Evolutionary conservation across 1,284 basidiomycete genomes (phyloP), one percentile per base, ranked within the genome.

Genomic region (Pyrrhoderma noxium): DNA sequence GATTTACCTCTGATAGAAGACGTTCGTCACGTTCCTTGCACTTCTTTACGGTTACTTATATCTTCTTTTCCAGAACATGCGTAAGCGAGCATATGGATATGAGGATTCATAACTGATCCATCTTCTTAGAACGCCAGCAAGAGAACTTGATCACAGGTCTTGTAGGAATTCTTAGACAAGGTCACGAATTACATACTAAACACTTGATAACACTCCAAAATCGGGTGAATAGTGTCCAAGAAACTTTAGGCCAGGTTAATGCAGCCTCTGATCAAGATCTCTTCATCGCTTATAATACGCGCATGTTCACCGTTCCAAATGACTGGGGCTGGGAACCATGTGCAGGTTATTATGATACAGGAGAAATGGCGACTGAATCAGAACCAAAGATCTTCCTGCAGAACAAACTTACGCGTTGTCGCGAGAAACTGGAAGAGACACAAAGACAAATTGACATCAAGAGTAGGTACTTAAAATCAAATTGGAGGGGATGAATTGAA

Each of bases 291-390:
- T 72, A 83, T 60, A 90, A 90, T 58, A 65, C 79, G 46, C 72
- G 83, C 31, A 70, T 79, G 2, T 90, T 88, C 62, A 70, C 64
- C 31, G 65, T 75, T 11, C 86, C 88, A 16, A 59, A 58, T 19
- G 80, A 88, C 61, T 87, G 79, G 80, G 64, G 57, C 42, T 90
- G 89, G 60, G 87, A 90, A 60, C 83, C 87, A n/a, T 88, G 82
- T 58, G 57, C 74, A 3, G 76, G 67, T 52, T 79, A 85, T 59
- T 89, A 90, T 62, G 88, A 90, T 60, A 85, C 78, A 42, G 71
- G 69, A 35, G 77, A 74, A 8, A 75, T 89, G 64, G 82, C 70
- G 58, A 64, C 80, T 19, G 86, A 88, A 41, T 66, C 75, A 18
- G 75, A 74, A 8, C 79, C 88, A 0, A 89, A 87, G 64, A 71